A percentile compares a stretch with the other conserved stretches of the same genome.
Evolutionary conservation across 2,329 filamentous ascomycete genomes (phyloP).

Genomic region (Venturia oleaginea): DNA sequence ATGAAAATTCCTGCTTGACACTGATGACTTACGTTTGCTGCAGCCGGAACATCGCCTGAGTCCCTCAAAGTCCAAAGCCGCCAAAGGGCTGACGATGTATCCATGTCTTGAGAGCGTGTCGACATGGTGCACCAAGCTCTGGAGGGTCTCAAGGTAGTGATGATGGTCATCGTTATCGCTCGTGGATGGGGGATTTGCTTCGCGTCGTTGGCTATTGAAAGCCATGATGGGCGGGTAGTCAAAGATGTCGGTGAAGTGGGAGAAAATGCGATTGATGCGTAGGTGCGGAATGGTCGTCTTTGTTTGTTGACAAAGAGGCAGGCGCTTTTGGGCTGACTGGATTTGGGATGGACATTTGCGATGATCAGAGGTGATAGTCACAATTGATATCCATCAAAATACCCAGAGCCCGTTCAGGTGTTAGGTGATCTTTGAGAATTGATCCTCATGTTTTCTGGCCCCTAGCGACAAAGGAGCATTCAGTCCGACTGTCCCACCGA

Average conservation of each 20-base stretch:
- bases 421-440: background rate
- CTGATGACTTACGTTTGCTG: background rate
- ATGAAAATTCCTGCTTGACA: background rate
- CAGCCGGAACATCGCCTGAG: conserved; percentile 4
- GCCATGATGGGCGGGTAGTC: background rate
- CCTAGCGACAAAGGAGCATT: background rate
- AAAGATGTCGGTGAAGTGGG: background rate
- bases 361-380: too few species aligned
- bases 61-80: background rate
- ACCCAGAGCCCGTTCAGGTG: background rate
- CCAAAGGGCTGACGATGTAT: background rate
- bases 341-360: background rate
- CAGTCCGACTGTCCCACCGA: conserved; percentile 4
- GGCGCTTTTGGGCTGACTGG: background rate
- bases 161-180: background rate
- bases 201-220: background rate
- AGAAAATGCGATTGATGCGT: background rate
- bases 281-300: background rate
- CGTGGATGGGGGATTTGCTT: background rate
- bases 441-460: background rate
- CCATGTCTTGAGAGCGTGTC: background rate
- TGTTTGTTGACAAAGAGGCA: background rate
- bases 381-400: background rate
- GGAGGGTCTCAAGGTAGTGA: background rate
- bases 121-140: background rate